Conservation (phyloP, 208 protist species). For the Zelonia costaricensis region DNA sequence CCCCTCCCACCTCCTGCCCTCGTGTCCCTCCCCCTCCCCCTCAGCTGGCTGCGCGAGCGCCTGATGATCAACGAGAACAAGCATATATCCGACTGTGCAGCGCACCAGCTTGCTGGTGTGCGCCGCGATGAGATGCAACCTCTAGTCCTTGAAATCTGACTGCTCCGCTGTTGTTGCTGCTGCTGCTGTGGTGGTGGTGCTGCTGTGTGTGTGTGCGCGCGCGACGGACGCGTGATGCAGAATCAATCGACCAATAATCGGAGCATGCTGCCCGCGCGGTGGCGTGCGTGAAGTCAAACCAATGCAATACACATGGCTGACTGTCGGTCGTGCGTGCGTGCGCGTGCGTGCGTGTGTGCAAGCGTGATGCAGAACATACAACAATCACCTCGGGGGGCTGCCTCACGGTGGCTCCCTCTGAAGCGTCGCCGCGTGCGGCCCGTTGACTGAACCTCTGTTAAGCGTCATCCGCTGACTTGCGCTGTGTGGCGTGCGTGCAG, state of each 20-base stretch:
- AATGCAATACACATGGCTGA: conserved; percentile 12
- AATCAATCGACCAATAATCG: conserved; percentile 17
- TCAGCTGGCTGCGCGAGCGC: too few species aligned
- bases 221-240: conserved; percentile 11
- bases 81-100: conserved; percentile 49
- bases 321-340: conserved; percentile 1
- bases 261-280: conserved; percentile 3
- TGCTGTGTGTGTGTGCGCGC: neutral
- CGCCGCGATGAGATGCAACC: conserved; percentile 33
- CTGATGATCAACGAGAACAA: conserved; percentile 64
- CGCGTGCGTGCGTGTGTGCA: conserved; percentile 11
- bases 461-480: conserved; percentile 45
- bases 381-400: conserved; percentile 26
- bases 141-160: conserved; percentile 66
- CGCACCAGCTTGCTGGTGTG: conserved; percentile 12
- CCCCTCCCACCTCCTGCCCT: too few species aligned
- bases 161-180: neutral
- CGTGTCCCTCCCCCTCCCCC: too few species aligned
- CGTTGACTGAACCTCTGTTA: conserved; percentile 34
- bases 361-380: conserved; percentile 39
- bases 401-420: conserved; percentile 21
- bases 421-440: conserved; percentile 16
- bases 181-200: neutral
- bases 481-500: too few species aligned
- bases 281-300: conserved; percentile 13